phyloP scores from a whole-genome alignment of 2,329 filamentous ascomycete genomes.

The Neopestalotiopsis sp. region DNA sequence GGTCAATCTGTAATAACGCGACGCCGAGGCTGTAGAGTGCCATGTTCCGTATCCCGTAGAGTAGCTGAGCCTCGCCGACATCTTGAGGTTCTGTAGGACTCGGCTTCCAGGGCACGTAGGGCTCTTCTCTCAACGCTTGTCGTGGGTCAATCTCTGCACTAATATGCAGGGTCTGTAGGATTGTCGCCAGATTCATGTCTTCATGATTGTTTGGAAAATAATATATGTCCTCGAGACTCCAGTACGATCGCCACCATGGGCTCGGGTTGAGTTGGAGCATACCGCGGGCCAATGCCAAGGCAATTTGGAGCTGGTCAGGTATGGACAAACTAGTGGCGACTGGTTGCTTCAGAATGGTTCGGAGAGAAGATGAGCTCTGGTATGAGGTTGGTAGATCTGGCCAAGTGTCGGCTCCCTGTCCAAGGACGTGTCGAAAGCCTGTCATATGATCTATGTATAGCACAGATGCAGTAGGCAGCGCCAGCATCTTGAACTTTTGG shows the following conservation, averaged over 20 bases:
- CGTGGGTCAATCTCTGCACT: neutral
- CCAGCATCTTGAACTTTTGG: neutral
- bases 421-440: neutral
- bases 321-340: neutral
- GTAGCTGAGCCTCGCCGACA: neutral
- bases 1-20: conserved; percentile 24
- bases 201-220: neutral
- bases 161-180: neutral
- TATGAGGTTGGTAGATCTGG: neutral
- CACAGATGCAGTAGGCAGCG: neutral
- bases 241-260: neutral
- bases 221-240: neutral
- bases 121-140: neutral
- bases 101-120: neutral
- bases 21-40: conserved; percentile 23
- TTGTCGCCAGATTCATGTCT: neutral
- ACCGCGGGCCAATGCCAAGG: neutral
- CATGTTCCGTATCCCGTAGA: conserved; percentile 23
- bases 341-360: neutral
- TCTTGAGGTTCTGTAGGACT: neutral
- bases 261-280: neutral
- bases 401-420: neutral
- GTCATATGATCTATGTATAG: neutral
- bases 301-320: neutral
- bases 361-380: neutral